Evolutionary conservation across 148 eudicot species (phyloP), one percentile per base, ranked within the genome.

Genomic region (Polygonum aviculare): DNA sequence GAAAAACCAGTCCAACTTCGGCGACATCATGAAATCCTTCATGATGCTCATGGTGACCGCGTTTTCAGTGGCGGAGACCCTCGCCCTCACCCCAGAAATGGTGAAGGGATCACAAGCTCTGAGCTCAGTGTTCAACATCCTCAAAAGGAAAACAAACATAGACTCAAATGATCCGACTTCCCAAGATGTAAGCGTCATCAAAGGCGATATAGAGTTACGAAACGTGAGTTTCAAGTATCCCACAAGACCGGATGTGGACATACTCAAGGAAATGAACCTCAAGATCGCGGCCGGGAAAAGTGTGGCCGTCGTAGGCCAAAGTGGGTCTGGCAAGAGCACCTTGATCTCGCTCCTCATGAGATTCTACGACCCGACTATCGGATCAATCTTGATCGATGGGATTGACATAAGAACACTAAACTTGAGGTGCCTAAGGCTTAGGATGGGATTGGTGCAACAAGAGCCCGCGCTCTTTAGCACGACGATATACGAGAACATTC

Each of bases 311-410:
- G 94, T 92, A 6, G 97, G 97, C 31, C 90, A 83, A 82, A 90
- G 92, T 44, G 97, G 97, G 62, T 88, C 94, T 3, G 94, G 97
- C 47, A 92, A 92, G 77, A 88, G 92, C 74, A 88, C 94, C n/a
- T 59, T 92, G 59, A 84, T 92, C 16, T 69, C 87, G n/a, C 82
- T 90, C 18, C 45, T 88, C 7, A 73, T 87, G 77, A 81, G 97
- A 80, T 90, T 90, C 65, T 92, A 92, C 33, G 92, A 92, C 76
- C 92, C 97, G 0, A 74, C 72, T 47, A 75, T 81, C 5, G 97
- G 97, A 15, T 15, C 74, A 9, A 72, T 92, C 65, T 48, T 82
- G 45, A 80, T 92, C 10, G 94, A 92, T 38, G 92, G 85, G 21
- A 44, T 75, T 10, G 86, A 91, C 47, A 82, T 91, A 4, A 83